Conservation (phyloP, 768 basidiomycete genomes). For the Kwoniella heveanensis region DNA sequence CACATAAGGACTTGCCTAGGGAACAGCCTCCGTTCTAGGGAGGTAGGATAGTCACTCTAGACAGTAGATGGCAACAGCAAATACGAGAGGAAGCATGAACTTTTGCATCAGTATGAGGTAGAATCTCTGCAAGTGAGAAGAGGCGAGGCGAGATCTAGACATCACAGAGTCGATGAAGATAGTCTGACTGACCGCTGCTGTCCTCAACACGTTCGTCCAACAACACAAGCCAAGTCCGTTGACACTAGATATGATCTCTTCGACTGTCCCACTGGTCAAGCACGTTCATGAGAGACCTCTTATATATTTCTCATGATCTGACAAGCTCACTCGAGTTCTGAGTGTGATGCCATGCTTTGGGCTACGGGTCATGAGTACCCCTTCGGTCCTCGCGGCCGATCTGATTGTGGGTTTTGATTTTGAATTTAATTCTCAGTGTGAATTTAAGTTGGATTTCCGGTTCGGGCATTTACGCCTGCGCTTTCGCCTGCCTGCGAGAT, state of each 20-base stretch:
- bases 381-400: neutral
- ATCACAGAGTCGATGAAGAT: too few relatives aligned
- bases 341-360: too few relatives aligned
- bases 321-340: too few relatives aligned
- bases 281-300: constrained; percentile 3
- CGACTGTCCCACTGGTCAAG: too few relatives aligned
- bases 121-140: too few relatives aligned
- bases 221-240: too few relatives aligned
- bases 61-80: too few relatives aligned
- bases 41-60: neutral
- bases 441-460: neutral
- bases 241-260: too few relatives aligned
- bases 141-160: too few relatives aligned
- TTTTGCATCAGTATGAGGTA: too few relatives aligned
- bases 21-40: constrained; percentile 37
- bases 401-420: neutral
- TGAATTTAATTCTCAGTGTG: neutral
- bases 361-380: neutral
- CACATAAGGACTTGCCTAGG: constrained; percentile 48
- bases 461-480: neutral
- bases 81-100: too few relatives aligned
- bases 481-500: neutral
- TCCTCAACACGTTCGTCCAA: constrained; percentile 1
- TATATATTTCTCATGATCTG: too few relatives aligned
- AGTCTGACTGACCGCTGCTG: neutral